Percentiles rank a stretch among this genome's conserved stretches.
These are phyloP conservation scores for Rhodofomes roseus DNA, from an alignment of 1,284 basidiomycete genomes.

Conservation along the genomic window DNA sequence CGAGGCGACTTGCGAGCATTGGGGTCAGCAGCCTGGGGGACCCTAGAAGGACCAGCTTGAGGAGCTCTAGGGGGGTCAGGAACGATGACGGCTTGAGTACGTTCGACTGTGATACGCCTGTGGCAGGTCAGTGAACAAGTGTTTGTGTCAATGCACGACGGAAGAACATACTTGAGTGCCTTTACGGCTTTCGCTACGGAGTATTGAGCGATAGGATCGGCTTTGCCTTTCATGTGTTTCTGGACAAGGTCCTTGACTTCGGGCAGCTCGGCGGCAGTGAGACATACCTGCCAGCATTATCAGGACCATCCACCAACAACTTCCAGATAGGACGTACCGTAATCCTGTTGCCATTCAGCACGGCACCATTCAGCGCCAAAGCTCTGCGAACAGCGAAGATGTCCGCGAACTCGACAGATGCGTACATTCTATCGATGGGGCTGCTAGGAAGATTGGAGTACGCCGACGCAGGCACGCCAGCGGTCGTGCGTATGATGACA, in stretches of 20 bases:
- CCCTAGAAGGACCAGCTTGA: background rate
- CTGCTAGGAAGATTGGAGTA: slow-evolving; percentile 5
- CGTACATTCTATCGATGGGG: slow-evolving; percentile 43
- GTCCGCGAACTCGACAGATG: slow-evolving; percentile 43
- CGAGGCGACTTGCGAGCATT: background rate
- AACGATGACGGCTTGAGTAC: background rate
- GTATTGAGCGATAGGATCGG: background rate
- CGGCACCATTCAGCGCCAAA: slow-evolving; percentile 34
- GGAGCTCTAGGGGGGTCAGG: background rate
- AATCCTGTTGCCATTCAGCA: slow-evolving; percentile 36
- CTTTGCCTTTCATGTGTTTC: slow-evolving; percentile 19
- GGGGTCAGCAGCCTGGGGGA: background rate
- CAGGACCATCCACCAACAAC: background rate
- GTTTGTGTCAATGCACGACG: background rate
- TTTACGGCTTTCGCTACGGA: slow-evolving; percentile 1
- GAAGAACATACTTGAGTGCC: slow-evolving; percentile 5
- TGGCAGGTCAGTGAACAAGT: background rate
- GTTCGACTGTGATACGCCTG: slow-evolving; percentile 5
- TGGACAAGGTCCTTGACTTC: slow-evolving; percentile 40
- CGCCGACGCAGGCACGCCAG: slow-evolving; percentile 25
- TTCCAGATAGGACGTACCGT: slow-evolving; percentile 34
- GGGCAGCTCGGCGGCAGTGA: slow-evolving; percentile 45
- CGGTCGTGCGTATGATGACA: slow-evolving; percentile 43
- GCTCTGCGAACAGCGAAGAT: slow-evolving; percentile 36
- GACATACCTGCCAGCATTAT: slow-evolving; percentile 30